Conservation (phyloP, 2,329 filamentous ascomycete species). For the Exophiala alcalophila region DNA sequence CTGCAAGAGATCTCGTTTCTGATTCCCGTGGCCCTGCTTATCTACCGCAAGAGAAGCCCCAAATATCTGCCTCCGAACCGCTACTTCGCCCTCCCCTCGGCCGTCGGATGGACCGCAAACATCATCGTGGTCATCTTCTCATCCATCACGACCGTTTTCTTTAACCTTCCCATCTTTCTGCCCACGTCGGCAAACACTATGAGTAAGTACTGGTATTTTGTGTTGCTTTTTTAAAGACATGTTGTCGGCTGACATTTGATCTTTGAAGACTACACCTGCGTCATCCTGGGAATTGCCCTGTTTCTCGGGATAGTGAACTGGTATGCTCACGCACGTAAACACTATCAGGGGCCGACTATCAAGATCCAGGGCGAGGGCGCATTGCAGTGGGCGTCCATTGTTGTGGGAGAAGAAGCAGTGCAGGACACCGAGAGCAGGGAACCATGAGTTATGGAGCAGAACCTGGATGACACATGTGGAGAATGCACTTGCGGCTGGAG, state of each 20-base stretch:
- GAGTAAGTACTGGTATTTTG: conserved; percentile 10
- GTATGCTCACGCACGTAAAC: conserved; percentile 10
- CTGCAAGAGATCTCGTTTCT: conserved; percentile 55
- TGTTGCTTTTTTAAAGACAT: neutral
- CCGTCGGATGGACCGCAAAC: conserved; percentile 9
- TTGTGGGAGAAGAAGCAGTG: too few relatives aligned
- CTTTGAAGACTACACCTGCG: conserved; percentile 15
- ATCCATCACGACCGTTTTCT: conserved; percentile 14
- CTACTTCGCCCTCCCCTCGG: conserved; percentile 4
- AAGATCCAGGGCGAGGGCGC: neutral
- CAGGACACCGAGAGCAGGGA: too few relatives aligned
- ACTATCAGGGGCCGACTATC: conserved; percentile 15
- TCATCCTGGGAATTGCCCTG: conserved; percentile 10
- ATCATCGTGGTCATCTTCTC: conserved; percentile 39
- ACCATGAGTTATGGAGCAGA: too few relatives aligned
- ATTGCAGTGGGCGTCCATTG: neutral
- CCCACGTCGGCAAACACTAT: conserved; percentile 11
- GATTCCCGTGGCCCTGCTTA: conserved; percentile 13
- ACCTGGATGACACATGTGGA: too few relatives aligned
- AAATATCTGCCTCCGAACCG: conserved; percentile 11
- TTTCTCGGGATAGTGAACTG: conserved; percentile 14
- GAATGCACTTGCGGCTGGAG: too few relatives aligned
- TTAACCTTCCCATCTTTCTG: conserved; percentile 12
- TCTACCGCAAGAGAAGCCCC: conserved; percentile 5
- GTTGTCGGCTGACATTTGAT: neutral